Percentiles rank a stretch among this genome's conserved stretches.
phyloP scores from a whole-genome alignment of 352 stramenopile genomes.

The Hyaloperonospora arabidopsidis region DNA sequence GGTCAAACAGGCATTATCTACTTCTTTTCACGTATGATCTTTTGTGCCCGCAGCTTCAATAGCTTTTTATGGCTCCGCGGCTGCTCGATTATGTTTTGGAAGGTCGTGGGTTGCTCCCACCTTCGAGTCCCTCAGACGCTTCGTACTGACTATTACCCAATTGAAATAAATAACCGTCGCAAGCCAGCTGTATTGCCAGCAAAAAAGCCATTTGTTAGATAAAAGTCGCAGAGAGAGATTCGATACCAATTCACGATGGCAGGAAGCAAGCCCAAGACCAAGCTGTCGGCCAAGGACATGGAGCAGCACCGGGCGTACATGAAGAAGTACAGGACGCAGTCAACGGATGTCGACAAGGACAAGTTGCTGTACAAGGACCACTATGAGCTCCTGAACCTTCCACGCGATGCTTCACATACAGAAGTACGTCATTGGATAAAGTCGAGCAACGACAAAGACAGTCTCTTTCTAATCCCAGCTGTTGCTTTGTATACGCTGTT shows the following conservation, averaged over 20 bases:
- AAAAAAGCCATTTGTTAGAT: too few species aligned
- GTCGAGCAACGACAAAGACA: background rate
- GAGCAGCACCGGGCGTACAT: slow-evolving; percentile 81
- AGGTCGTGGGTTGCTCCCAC: too few species aligned
- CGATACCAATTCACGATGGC: background rate
- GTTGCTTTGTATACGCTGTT: background rate
- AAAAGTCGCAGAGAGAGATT: too few species aligned
- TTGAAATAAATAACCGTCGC: too few species aligned
- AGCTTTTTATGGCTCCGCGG: too few species aligned
- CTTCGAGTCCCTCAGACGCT: too few species aligned
- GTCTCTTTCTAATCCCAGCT: background rate
- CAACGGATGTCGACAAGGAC: slow-evolving; percentile 48
- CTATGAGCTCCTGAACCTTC: slow-evolving; percentile 62
- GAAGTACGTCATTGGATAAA: slow-evolving; percentile 31
- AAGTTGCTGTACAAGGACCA: slow-evolving; percentile 69
- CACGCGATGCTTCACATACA: slow-evolving; percentile 51
- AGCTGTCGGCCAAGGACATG: slow-evolving; percentile 67
- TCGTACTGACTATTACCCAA: too few species aligned
- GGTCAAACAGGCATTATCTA: too few species aligned
- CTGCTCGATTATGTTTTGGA: too few species aligned
- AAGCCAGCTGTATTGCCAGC: too few species aligned
- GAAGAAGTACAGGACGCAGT: slow-evolving; percentile 84
- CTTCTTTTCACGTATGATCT: too few species aligned
- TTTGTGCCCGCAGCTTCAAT: too few species aligned
- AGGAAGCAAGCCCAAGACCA: slow-evolving; percentile 14